Conservation (phyloP, 2,329 filamentous ascomycete genomes). For the Aspergillus flavus region DNA sequence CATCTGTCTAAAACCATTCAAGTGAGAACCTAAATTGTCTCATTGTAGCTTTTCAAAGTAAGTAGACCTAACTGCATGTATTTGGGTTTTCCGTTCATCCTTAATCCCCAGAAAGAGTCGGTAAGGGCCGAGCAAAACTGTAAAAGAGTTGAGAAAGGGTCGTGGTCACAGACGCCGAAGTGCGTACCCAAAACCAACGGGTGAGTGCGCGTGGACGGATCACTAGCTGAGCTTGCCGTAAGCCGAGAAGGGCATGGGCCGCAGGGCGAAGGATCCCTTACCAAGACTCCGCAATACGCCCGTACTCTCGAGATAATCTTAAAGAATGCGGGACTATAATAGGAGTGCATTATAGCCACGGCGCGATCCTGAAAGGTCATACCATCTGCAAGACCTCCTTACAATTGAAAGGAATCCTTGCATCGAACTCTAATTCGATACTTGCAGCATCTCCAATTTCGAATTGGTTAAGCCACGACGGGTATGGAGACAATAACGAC, state of each 20-base stretch:
- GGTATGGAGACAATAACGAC: not conserved
- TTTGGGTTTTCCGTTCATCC: not conserved
- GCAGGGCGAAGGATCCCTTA: too few relatives aligned
- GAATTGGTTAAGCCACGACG: not conserved
- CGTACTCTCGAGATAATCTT: not conserved
- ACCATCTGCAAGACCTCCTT: not conserved
- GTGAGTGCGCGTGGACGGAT: not conserved
- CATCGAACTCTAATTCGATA: not conserved
- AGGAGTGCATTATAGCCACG: not conserved
- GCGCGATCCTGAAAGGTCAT: not conserved
- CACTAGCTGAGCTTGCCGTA: too few relatives aligned
- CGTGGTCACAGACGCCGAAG: not conserved
- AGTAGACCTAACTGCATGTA: not conserved
- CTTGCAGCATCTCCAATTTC: not conserved
- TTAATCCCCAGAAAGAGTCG: not conserved
- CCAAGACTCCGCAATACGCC: too few relatives aligned
- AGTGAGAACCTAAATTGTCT: too few relatives aligned
- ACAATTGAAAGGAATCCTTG: not conserved
- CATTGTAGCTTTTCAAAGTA: not conserved
- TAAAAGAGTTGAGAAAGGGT: not conserved
- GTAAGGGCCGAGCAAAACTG: not conserved
- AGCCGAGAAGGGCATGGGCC: not conserved
- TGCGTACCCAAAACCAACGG: not conserved
- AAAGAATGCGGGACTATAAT: not conserved
- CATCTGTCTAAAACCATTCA: too few relatives aligned